phyloP scores from a whole-genome alignment of 1,139 yeast genomes.

The Suzukiozyma palmioleophila region DNA sequence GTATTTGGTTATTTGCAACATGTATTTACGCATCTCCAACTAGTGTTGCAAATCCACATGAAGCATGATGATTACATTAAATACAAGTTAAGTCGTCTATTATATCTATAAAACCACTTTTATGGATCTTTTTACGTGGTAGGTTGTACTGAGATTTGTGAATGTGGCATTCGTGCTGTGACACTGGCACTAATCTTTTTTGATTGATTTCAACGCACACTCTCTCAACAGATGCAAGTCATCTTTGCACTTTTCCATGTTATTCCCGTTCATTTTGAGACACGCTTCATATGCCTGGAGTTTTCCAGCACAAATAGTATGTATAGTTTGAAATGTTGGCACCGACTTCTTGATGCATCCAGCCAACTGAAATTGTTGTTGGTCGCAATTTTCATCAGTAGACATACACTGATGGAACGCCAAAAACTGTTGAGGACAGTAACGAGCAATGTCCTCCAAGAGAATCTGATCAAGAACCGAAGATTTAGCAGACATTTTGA shows the following conservation, averaged over 20 bases:
- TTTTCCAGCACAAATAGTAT: conserved; percentile 50
- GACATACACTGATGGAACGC: conserved; percentile 63
- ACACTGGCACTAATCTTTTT: neutral
- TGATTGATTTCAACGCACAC: conserved; percentile 24
- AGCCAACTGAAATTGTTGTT: conserved; percentile 49
- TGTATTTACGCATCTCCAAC: too few relatives aligned
- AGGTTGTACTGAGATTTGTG: neutral
- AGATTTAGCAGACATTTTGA: conserved; percentile 11
- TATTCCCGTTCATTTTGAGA: conserved; percentile 34
- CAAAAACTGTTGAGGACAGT: conserved; percentile 62
- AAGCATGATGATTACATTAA: neutral
- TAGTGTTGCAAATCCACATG: neutral
- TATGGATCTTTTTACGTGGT: too few relatives aligned
- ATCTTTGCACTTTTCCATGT: conserved; percentile 31
- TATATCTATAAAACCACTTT: too few relatives aligned
- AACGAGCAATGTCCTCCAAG: conserved; percentile 48
- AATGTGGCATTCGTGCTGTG: neutral
- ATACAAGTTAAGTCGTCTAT: too few relatives aligned
- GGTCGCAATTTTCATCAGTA: conserved; percentile 43
- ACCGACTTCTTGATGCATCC: conserved; percentile 55
- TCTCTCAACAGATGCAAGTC: conserved; percentile 29
- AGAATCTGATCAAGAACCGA: conserved; percentile 29
- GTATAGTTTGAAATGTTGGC: conserved; percentile 62
- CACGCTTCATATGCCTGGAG: conserved; percentile 61
- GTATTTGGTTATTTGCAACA: too few relatives aligned